Base-by-base conservation (phyloP, 257 asterid genomes). In the Datura wrightii region DNA sequence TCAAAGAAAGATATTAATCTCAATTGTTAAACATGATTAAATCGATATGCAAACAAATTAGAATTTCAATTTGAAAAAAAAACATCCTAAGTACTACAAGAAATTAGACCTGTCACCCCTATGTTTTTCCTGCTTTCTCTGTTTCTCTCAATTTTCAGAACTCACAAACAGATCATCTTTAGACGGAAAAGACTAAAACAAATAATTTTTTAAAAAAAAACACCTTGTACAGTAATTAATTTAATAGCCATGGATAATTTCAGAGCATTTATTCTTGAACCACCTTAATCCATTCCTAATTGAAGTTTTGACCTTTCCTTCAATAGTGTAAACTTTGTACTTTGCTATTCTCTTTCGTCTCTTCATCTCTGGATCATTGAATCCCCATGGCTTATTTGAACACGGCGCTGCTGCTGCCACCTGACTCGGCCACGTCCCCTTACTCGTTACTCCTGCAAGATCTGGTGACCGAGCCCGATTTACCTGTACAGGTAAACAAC, bases 251-350 rank as follows among this genome's bases (percentile, higher is more conserved):
- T 94, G 96, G 78, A 94, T 93, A 76, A 94, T 89, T 82, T 90
- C 90, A 54, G 95, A 91, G 90, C 98, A 94, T 85, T 91, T 94
- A 86, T 86, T 90, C 84, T 88, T 91, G 83, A 94, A 87, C 98
- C 98, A 94, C 52, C 97, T 92, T 39, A 91, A 4, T 44, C 98
- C 94, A 62, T 89, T 92, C 84, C 88, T 92, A 42, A 94, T 88
- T 5, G 98, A 90, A 88, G 94, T 90, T 66, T 94, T 93, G 46
- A 94, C 93, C 86, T 94, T 90, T 34, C 98, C 96, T 89, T 94
- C 97, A 19, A 94, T 89, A 1, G 90, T 84, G 18, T 94, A 94
- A 11, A 92, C 95, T 89, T 94, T 94, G 69, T 94, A 94, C 86
- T 84, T 90, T 1, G 95, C 98, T 60, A 94, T 87, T 84, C 98